phyloP scores from a whole-genome alignment of 1,139 yeast genomes.

The Blastobotrys illinoisensis region DNA sequence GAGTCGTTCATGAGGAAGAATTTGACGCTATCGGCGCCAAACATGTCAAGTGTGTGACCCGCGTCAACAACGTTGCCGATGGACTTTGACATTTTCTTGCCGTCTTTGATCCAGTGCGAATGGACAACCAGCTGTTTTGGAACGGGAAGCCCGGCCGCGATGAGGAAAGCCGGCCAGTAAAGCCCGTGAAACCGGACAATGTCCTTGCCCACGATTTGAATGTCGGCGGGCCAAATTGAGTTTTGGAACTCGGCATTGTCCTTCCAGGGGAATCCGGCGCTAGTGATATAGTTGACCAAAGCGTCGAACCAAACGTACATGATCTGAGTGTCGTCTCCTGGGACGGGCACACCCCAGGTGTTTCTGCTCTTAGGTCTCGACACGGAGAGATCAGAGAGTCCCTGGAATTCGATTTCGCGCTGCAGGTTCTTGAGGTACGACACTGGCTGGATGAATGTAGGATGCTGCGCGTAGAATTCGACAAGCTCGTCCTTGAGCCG shows the following conservation, averaged over 20 bases:
- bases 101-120: conserved; percentile 90
- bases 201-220: conserved; percentile 89
- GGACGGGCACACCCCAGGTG: conserved; percentile 89
- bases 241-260: conserved; percentile 13
- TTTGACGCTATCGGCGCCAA: conserved; percentile 67
- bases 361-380: conserved; percentile 77
- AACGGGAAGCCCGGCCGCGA: conserved; percentile 70
- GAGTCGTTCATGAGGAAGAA: conserved; percentile 76
- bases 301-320: conserved; percentile 99
- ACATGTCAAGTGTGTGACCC: conserved; percentile 45
- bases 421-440: conserved; percentile 52
- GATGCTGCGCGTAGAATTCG: conserved; percentile 41
- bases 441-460: conserved; percentile 57
- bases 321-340: conserved; percentile 68
- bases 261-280: conserved; percentile 56
- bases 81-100: conserved; percentile 89
- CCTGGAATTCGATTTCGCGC: conserved; percentile 46
- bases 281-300: conserved; percentile 73
- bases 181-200: conserved; percentile 79
- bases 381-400: conserved; percentile 65
- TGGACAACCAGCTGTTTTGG: conserved; percentile 82
- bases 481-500: conserved; percentile 53
- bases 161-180: conserved; percentile 88
- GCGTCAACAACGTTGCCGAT: conserved; percentile 97
- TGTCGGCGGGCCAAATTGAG: conserved; percentile 51